These are phyloP conservation scores for Metrosideros polymorpha DNA, from an alignment of 441 rosid species.

Conservation along the genomic window DNA sequence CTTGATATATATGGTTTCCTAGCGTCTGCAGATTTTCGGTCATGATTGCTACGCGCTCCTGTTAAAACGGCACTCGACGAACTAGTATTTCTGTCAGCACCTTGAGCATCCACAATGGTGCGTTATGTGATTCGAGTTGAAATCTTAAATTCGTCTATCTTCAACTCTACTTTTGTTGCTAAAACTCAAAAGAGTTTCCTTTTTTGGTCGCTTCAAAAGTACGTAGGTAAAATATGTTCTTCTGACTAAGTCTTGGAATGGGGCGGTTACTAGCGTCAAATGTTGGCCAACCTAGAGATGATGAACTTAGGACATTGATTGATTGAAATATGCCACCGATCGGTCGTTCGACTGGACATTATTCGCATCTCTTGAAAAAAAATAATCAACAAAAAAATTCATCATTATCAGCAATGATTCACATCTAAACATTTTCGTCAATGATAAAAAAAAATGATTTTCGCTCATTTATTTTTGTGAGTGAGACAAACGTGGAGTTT, in stretches of 20 bases:
- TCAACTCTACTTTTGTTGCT: rapidly evolving
- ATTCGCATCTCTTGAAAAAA: not conserved
- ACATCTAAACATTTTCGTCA: not conserved
- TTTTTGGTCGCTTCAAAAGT: not conserved
- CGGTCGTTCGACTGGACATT: not conserved
- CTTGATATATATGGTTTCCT: too few relatives aligned
- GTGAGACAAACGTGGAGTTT: rapidly evolving
- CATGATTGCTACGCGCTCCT: too few relatives aligned
- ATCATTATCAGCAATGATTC: rapidly evolving
- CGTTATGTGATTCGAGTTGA: too few relatives aligned
- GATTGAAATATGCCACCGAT: not conserved
- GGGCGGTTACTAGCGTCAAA: not conserved
- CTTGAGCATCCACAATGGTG: too few relatives aligned
- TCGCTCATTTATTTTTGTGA: not conserved
- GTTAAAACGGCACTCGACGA: not conserved
- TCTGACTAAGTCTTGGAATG: not conserved
- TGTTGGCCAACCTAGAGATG: not conserved
- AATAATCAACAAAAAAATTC: too few relatives aligned
- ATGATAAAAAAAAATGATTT: rapidly evolving
- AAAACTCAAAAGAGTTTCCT: not conserved
- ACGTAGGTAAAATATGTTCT: too few relatives aligned
- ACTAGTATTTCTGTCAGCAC: not conserved
- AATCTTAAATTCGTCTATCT: not conserved
- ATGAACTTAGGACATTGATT: not conserved
- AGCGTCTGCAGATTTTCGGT: too few relatives aligned